Percentiles rank a stretch among this genome's conserved stretches.
phyloP scores from a whole-genome alignment of 257 asterid species.

The Phtheirospermum japonicum region DNA sequence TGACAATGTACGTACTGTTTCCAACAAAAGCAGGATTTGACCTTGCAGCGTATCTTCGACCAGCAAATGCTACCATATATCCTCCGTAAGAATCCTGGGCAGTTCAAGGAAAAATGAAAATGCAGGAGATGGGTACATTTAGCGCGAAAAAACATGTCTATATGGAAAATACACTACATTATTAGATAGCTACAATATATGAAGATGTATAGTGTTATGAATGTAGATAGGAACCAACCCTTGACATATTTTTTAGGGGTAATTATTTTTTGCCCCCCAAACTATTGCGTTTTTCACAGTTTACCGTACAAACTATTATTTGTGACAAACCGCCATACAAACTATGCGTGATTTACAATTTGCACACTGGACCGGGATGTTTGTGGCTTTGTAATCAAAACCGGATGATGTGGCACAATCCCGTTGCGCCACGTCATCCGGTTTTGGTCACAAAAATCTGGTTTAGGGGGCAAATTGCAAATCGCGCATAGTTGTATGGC shows the following conservation, averaged over 20 bases:
- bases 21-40: conserved; percentile 84
- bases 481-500: too few relatives aligned
- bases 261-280: too few relatives aligned
- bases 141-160: not conserved
- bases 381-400: too few relatives aligned
- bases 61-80: conserved; percentile 98
- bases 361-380: too few relatives aligned
- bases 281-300: too few relatives aligned
- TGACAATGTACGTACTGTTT: conserved; percentile 58
- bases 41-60: conserved; percentile 87
- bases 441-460: too few relatives aligned
- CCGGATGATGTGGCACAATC: too few relatives aligned
- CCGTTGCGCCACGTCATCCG: too few relatives aligned
- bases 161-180: not conserved
- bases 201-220: not conserved
- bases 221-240: not conserved
- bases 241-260: not conserved
- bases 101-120: not conserved
- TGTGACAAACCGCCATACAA: too few relatives aligned
- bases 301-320: too few relatives aligned
- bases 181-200: not conserved
- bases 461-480: too few relatives aligned
- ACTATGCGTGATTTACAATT: too few relatives aligned
- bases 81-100: conserved; percentile 80
- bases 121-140: not conserved